Evolutionary conservation across 2,329 filamentous ascomycete species (phyloP).

Genomic region (Rhexocercosporidium sp.): DNA sequence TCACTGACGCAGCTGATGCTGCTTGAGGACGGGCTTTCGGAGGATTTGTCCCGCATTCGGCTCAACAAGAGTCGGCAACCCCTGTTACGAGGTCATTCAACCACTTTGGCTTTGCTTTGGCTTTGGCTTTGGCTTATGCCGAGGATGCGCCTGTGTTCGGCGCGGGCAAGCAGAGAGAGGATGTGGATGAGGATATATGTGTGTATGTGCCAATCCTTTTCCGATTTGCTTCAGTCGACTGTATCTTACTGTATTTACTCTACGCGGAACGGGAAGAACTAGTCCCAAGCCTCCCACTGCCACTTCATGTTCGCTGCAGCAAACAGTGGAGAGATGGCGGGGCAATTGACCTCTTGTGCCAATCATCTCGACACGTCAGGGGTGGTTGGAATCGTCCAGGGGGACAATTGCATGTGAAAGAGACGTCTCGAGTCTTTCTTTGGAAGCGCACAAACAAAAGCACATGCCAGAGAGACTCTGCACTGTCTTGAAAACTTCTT

Average conservation of each 20-base stretch:
- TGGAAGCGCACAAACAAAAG: conserved; percentile 4
- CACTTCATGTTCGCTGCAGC: conserved; percentile 2
- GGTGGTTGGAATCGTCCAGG: background rate
- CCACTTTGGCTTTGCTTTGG: background rate
- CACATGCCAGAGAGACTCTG: background rate
- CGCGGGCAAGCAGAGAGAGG: background rate
- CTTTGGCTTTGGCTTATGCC: background rate
- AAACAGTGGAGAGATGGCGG: conserved; percentile 3
- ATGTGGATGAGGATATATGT: background rate
- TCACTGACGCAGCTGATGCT: conserved; percentile 11
- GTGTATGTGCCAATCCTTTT: background rate
- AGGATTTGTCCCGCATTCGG: conserved; percentile 4
- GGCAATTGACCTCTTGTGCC: conserved; percentile 5
- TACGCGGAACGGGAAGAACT: background rate
- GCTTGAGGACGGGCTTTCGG: background rate
- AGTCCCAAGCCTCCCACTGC: background rate
- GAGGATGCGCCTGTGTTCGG: background rate
- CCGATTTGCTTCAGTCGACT: background rate
- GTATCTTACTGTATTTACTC: background rate
- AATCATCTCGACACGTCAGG: conserved; percentile 4
- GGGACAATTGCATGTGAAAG: conserved; percentile 10
- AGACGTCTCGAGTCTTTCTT: background rate
- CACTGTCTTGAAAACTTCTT: background rate
- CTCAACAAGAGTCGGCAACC: background rate
- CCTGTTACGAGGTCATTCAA: conserved; percentile 9